Evolutionary conservation across 2,329 filamentous ascomycete genomes (phyloP).

Genomic region (Fusarium musae): DNA sequence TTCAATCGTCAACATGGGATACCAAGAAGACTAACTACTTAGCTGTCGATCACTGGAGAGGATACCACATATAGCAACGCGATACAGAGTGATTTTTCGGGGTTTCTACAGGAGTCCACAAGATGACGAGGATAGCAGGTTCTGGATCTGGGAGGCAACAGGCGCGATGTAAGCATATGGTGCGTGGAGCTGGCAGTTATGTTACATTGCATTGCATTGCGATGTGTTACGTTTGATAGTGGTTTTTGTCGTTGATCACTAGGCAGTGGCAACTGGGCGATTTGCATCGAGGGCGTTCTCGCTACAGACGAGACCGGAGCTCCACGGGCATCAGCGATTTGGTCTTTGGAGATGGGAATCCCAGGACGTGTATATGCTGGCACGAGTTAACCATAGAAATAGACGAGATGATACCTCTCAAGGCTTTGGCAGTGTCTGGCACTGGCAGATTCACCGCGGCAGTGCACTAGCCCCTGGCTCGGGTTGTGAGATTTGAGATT

Average conservation of each 20-base stretch:
- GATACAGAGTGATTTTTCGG: constrained; percentile 18
- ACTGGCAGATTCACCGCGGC: not conserved
- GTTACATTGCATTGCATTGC: not conserved
- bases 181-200: constrained; percentile 22
- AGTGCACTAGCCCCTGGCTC: not conserved
- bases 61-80: not conserved
- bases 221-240: constrained; percentile 12
- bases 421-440: not conserved
- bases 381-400: constrained; percentile 39
- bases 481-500: not conserved
- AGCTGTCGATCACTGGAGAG: constrained; percentile 3
- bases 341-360: constrained; percentile 28
- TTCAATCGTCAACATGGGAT: constrained; percentile 21
- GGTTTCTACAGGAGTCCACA: constrained; percentile 25
- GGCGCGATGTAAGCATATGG: constrained; percentile 16
- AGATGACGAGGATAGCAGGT: constrained; percentile 14
- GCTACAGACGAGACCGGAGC: constrained; percentile 3
- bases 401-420: constrained; percentile 29
- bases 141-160: constrained; percentile 24
- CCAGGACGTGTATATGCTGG: constrained; percentile 36
- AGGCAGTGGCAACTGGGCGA: constrained; percentile 13
- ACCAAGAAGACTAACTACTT: not conserved
- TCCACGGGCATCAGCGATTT: constrained; percentile 11
- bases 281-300: constrained; percentile 28
- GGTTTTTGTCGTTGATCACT: constrained; percentile 16